Percentiles rank a stretch among this genome's conserved stretches.
These are phyloP conservation scores for Acanthamoeba lenticulata DNA, from an alignment of 208 protist genomes.

Conservation along the genomic window DNA sequence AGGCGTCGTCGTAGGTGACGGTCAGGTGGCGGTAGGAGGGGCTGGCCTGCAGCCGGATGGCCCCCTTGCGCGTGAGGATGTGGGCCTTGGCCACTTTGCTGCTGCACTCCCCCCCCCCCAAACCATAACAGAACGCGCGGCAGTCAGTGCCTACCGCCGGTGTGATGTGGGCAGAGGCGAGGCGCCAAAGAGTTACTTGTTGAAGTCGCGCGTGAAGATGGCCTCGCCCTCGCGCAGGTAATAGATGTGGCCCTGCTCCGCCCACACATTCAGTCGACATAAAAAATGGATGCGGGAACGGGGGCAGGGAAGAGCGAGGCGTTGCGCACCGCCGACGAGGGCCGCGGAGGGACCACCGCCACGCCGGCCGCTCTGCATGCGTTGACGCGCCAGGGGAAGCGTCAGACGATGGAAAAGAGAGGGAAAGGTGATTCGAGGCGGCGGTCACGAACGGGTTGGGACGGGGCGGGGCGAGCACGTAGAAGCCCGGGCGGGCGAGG, in stretches of 20 bases:
- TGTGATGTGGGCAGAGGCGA: no score
- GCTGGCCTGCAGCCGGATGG: neutral
- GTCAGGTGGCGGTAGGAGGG: constrained; percentile 11
- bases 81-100: constrained; percentile 26
- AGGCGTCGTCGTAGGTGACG: constrained; percentile 11
- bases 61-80: neutral
- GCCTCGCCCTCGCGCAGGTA: constrained; percentile 35
- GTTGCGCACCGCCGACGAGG: neutral
- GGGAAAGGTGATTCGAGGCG: neutral
- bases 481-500: constrained; percentile 12
- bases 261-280: no score
- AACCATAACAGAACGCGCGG: no score
- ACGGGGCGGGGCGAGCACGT: neutral
- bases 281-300: no score
- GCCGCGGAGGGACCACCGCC: neutral
- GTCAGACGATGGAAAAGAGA: neutral
- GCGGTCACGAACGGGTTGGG: neutral
- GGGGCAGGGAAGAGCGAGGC: neutral
- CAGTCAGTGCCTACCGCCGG: no score
- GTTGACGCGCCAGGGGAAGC: neutral
- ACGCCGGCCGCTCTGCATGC: constrained; percentile 8
- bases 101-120: neutral
- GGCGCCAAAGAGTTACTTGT: neutral
- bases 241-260: neutral
- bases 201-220: constrained; percentile 16